Percentiles rank a stretch among this genome's conserved stretches.
These are phyloP conservation scores for Articulospora tetracladia DNA, from an alignment of 495 filamentous ascomycete genomes.

Conservation along the genomic window DNA sequence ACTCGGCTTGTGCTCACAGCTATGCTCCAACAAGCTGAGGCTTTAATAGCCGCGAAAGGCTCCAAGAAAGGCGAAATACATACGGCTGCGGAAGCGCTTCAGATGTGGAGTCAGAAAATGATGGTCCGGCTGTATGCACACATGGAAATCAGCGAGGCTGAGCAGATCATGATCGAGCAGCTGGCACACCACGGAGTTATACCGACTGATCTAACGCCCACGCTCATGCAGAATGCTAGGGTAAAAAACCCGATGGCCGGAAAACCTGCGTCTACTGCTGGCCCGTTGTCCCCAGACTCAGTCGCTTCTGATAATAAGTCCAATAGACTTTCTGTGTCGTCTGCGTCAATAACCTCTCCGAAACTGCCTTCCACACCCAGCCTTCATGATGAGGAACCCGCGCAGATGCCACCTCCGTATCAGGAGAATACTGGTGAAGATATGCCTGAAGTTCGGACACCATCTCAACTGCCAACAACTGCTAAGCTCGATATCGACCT, in stretches of 20 bases:
- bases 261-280: constrained; percentile 11
- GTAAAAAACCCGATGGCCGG: constrained; percentile 90
- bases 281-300: constrained; percentile 12
- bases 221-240: constrained; percentile 87
- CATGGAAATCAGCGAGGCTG: constrained; percentile 88
- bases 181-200: constrained; percentile 86
- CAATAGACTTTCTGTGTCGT: constrained; percentile 15
- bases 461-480: constrained; percentile 74
- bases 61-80: constrained; percentile 65
- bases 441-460: constrained; percentile 69
- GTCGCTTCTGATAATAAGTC: constrained; percentile 7
- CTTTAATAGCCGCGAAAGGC: constrained; percentile 42
- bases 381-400: constrained; percentile 32
- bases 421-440: constrained; percentile 65
- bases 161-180: constrained; percentile 99
- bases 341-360: constrained; percentile 24
- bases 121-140: constrained; percentile 91
- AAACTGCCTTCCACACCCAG: constrained; percentile 17
- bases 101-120: constrained; percentile 97
- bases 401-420: constrained; percentile 67
- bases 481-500: constrained; percentile 92
- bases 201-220: constrained; percentile 74
- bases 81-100: constrained; percentile 68
- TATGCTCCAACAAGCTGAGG: constrained; percentile 67
- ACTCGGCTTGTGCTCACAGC: constrained; percentile 71